Base-by-base conservation (phyloP, 768 basidiomycete species). In the Hygrophorus pudorinus region DNA sequence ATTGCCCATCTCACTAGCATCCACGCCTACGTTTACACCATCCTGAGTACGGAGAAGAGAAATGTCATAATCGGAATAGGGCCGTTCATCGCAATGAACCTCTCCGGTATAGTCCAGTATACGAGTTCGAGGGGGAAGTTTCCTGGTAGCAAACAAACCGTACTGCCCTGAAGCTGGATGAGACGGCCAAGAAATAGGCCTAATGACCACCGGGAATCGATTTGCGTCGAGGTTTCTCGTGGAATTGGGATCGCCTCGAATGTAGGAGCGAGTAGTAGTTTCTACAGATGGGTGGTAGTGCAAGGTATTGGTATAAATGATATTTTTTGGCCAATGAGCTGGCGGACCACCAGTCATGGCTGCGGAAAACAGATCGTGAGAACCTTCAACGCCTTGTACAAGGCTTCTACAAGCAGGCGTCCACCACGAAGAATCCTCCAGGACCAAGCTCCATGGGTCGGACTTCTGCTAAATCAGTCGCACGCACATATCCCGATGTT, bases 401-500 rank as follows among this genome's bases (percentile, higher is more conserved):
- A 18, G 6, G 34, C 17, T 33, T 17, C 21, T 38, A 20, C 37
- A 6, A 17, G 12, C 11, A 20, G 17, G 11, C 17, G 21, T 38
- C 21, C 14, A 38, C 21, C 37, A 14, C 11, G 16, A 38, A n/a
- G 21, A 20, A 14, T 11, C 18, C 45, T 48, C 46, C 7, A 7
- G 24, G 24, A 24, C 24, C 24, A 24, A 24, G 7, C 24, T 57
- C 59, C 59, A 85, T 86, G 85, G 82, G 79, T 56, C 72, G 83
- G 59, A 74, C 79, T 53, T 67, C 78, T 36, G 72, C 76, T 44
- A 84, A 83, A 63, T 89, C 86, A 38, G 82, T 90, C 39, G 78
- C 87, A 55, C 81, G 87, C 56, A 81, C 92, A 33, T 96, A 96
- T 59, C 64, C 82, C 44, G 83, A 92, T 65, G 90, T 91, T 56